Base-by-base conservation (phyloP, 257 asterid genomes). In the Vinca minor region DNA sequence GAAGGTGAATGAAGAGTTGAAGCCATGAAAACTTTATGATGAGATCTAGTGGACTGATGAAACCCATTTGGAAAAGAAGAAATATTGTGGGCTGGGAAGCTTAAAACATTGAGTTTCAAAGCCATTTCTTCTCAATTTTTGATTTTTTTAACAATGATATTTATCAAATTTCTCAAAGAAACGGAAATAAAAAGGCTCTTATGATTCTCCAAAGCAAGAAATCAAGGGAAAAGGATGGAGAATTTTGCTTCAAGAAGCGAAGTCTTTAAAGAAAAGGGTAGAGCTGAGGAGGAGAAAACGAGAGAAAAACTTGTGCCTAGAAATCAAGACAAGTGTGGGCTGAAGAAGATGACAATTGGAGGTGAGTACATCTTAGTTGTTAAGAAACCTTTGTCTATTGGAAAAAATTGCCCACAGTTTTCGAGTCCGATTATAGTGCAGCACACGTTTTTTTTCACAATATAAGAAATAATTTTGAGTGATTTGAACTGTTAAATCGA, bases 1-100 rank as follows among this genome's bases (percentile, higher is more conserved):
- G 86, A 71, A 25, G 87, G 89, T 42, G 86, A 58, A 68, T 75
- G 89, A 25, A 81, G 64, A 39, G 93, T 78, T 32, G 95, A 85
- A 58, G 88, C 86, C 95, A 85, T 83, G 73, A 73, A 75, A 71
- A 78, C 88, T 65, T 73, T 68, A 71, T 69, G 84, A 71, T 69
- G 84, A 77, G 89, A 87, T 81, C 86, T 74, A n/a, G n/a, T n/a
- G 62, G 62, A 49, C 28, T n/a, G 60, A 21, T n/a, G 60, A 21
- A 50, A 64, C 63, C 69, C 69, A 53, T 60, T 76, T 32, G 80
- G 78, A 58, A 76, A 73, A 17, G 82, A 69, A 45, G 83, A 73
- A 75, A 76, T 74, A 71, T 69, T 74, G 61, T 54, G 66, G 39
- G 84, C 71, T 56, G 78, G 59, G 73, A 68, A 65, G 78, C 77